Base-by-base conservation (phyloP, 768 basidiomycete genomes). In the Crepidotus variabilis region DNA sequence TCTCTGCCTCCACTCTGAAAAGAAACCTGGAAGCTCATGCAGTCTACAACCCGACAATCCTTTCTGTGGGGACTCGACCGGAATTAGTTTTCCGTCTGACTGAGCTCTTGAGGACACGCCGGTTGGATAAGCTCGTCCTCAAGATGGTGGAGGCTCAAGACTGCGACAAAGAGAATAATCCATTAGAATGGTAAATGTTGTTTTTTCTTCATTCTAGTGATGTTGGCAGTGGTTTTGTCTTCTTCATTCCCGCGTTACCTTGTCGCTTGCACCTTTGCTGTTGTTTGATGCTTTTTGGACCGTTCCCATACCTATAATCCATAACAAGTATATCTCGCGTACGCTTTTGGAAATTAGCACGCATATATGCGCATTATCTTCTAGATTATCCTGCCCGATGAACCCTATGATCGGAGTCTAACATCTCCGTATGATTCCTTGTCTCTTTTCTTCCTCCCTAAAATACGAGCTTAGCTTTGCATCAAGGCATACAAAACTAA, bases 371-470 rank as follows among this genome's bases (percentile, higher is more conserved):
- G 39, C 39, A 3, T 20, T 2, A 11, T 43, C 39, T 3, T 43
- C 39, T 43, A 43, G 11, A 43, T 43, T 43, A 43, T 11, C 11
- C 18, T 4, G 5, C 21, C 16, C 48, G 14, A 18, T 16, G 11
- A 16, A n/a, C n/a, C 16, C 35, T 36, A 36, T 20, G 13, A 14
- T 20, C 13, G 13, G 13, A 22, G 10, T 35, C 50, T 43, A 60
- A 36, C 59, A 60, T 10, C 56, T 21, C 35, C 59, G 34, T 20
- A 74, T 75, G 36, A 90, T 84, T 9, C 87, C 86, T 56, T 74
- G 75, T 53, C 90, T 72, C 65, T 78, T 76, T 67, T 92, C 90
- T 67, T 90, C 88, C 68, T 90, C 88, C 51, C 90, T 87, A 61
- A 28, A 50, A 50, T 28, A 57, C 28, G 58, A 43, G 22, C 33